These are phyloP conservation scores for Aureobasidium melanogenum DNA, from an alignment of 2,329 filamentous ascomycete species.

Conservation along the genomic window DNA sequence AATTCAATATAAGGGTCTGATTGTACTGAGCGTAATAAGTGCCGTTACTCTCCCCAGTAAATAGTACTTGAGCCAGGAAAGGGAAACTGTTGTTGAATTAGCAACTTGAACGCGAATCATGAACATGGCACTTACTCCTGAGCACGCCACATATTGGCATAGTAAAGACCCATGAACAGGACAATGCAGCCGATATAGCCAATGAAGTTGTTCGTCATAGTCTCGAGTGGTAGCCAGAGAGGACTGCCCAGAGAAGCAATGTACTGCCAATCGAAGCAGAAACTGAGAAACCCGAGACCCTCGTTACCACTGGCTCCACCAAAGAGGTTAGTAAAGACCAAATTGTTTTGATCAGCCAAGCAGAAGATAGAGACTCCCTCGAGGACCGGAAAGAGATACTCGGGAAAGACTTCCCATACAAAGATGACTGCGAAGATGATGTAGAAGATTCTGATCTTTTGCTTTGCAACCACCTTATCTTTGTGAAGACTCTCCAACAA, in stretches of 20 bases:
- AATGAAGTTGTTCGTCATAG: constrained; percentile 31
- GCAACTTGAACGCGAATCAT: not conserved
- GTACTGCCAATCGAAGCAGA: constrained; percentile 40
- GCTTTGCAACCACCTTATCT: constrained; percentile 29
- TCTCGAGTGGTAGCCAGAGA: constrained; percentile 32
- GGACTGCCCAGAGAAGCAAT: constrained; percentile 28
- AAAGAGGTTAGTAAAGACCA: constrained; percentile 42
- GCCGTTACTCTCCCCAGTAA: constrained; percentile 27
- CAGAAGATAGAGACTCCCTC: constrained; percentile 38
- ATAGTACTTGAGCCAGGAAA: constrained; percentile 36
- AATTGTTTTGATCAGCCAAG: constrained; percentile 34
- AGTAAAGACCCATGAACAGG: constrained; percentile 34
- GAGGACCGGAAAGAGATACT: constrained; percentile 38
- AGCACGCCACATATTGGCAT: constrained; percentile 35
- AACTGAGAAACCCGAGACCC: constrained; percentile 34
- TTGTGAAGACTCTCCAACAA: constrained; percentile 33
- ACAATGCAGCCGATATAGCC: constrained; percentile 31
- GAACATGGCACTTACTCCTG: constrained; percentile 13
- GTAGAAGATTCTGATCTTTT: constrained; percentile 35
- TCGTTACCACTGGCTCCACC: constrained; percentile 41
- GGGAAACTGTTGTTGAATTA: constrained; percentile 26
- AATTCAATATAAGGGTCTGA: constrained; percentile 34
- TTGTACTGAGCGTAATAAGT: constrained; percentile 33
- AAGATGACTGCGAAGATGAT: constrained; percentile 32
- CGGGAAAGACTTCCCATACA: constrained; percentile 41